Conservation (phyloP, 352 stramenopile species). For the Vaucheria bursata region DNA sequence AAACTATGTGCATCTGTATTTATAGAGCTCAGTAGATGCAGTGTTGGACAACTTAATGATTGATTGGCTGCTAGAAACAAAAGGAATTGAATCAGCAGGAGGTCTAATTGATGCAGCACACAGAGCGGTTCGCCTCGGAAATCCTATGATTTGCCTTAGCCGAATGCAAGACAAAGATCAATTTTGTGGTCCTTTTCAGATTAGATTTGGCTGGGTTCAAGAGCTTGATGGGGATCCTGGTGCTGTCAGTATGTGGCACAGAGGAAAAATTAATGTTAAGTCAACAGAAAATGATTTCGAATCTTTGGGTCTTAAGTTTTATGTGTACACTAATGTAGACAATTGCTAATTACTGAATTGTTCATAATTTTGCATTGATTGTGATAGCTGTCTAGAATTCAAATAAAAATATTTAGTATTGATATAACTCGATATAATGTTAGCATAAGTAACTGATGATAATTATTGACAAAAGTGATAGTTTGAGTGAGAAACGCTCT, state of each 20-base stretch:
- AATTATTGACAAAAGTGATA: too few species aligned
- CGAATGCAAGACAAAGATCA: neutral
- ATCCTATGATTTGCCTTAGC: conserved; percentile 31
- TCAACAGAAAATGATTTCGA: conserved; percentile 38
- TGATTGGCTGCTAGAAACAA: neutral
- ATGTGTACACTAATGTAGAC: conserved; percentile 48
- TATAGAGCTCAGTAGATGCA: conserved; percentile 7
- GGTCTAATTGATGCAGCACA: conserved; percentile 34
- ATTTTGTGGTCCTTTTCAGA: conserved; percentile 1
- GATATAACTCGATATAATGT: too few species aligned
- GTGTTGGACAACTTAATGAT: neutral
- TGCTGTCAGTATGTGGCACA: conserved; percentile 39
- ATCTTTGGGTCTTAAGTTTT: conserved; percentile 32
- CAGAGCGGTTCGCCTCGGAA: conserved; percentile 41
- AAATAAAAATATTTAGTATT: too few species aligned
- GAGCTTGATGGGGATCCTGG: conserved; percentile 45
- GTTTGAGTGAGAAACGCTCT: too few species aligned
- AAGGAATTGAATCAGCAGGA: conserved; percentile 28
- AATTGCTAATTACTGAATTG: too few species aligned
- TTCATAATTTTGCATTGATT: too few species aligned
- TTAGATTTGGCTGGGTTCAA: conserved; percentile 38
- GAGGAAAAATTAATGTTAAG: conserved; percentile 45
- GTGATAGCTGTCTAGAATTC: too few species aligned
- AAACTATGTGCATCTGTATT: neutral
- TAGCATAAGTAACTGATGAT: too few species aligned